Evolutionary conservation across 192 early-diverging fungal species (phyloP).

Genomic region (Polychytrium aggregatum): DNA sequence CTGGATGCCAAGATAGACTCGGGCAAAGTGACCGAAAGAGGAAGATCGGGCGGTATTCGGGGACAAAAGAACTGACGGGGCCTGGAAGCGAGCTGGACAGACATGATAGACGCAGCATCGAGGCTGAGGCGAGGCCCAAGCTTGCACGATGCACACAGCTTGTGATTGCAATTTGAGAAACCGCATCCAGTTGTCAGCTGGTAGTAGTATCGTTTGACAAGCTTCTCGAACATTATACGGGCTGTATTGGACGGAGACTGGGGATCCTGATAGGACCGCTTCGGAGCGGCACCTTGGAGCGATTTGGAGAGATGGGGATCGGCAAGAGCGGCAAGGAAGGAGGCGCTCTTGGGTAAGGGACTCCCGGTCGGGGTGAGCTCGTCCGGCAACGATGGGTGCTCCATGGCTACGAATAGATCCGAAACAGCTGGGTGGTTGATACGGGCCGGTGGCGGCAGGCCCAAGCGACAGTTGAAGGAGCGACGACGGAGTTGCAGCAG

Average conservation of each 20-base stretch:
- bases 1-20: conserved; percentile 5
- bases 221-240: conserved; percentile 9
- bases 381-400: background rate
- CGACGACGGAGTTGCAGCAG: too few species aligned
- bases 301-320: conserved; percentile 17
- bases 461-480: too few species aligned
- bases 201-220: conserved; percentile 30
- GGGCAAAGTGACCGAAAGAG: background rate
- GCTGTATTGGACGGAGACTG: conserved; percentile 5
- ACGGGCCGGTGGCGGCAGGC: too few species aligned
- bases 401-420: background rate
- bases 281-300: conserved; percentile 11
- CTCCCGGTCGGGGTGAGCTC: background rate
- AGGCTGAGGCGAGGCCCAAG: conserved; percentile 16
- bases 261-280: conserved; percentile 7
- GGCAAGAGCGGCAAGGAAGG: conserved; percentile 18
- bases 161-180: conserved; percentile 20
- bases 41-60: conserved; percentile 15
- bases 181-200: conserved; percentile 40
- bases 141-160: conserved; percentile 29
- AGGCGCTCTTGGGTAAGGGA: conserved; percentile 10
- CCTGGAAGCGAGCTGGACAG: conserved; percentile 37
- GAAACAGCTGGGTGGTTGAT: too few species aligned
- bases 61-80: conserved; percentile 25
- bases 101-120: conserved; percentile 39